phyloP scores from a whole-genome alignment of 2,329 filamentous ascomycete species.

The Aspergillus quadricinctus region DNA sequence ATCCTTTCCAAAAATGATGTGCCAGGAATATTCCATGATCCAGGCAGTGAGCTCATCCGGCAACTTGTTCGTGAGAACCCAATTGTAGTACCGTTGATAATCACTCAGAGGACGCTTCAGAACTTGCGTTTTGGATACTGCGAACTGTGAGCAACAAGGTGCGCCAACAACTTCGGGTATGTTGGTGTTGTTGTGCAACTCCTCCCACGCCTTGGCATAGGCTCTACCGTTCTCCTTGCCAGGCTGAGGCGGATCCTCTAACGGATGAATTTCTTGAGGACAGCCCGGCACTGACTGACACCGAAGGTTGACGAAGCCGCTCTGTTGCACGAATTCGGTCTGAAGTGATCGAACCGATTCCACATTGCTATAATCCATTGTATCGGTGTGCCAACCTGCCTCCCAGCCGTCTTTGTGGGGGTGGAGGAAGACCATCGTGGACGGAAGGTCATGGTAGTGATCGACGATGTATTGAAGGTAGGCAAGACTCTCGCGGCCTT shows the following conservation, averaged over 20 bases:
- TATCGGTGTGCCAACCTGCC: slow-evolving; percentile 55
- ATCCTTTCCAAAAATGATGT: slow-evolving; percentile 41
- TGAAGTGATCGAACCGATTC: slow-evolving; percentile 48
- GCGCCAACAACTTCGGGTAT: slow-evolving; percentile 42
- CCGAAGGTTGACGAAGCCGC: slow-evolving; percentile 57
- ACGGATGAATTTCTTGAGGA: slow-evolving; percentile 31
- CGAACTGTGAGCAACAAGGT: slow-evolving; percentile 52
- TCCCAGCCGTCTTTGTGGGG: slow-evolving; percentile 47
- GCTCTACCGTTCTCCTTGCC: slow-evolving; percentile 23
- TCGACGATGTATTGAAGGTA: slow-evolving; percentile 47
- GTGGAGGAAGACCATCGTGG: slow-evolving; percentile 53
- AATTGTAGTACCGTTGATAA: slow-evolving; percentile 44
- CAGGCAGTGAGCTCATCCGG: slow-evolving; percentile 45
- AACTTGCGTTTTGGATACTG: slow-evolving; percentile 43
- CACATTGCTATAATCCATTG: slow-evolving; percentile 52
- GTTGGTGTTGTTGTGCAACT: slow-evolving; percentile 37
- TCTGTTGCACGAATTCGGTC: slow-evolving; percentile 45
- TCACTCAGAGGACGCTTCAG: slow-evolving; percentile 38
- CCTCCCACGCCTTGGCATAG: slow-evolving; percentile 29
- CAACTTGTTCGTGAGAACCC: slow-evolving; percentile 45
- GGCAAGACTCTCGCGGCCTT: slow-evolving; percentile 43
- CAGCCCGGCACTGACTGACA: slow-evolving; percentile 40
- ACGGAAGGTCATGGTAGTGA: slow-evolving; percentile 45
- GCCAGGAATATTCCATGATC: slow-evolving; percentile 54
- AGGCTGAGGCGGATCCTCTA: slow-evolving; percentile 19